A percentile compares a stretch with the other conserved stretches of the same genome.
Conservation (phyloP, 1,139 yeast species). For the Kodamaea ohmeri region DNA sequence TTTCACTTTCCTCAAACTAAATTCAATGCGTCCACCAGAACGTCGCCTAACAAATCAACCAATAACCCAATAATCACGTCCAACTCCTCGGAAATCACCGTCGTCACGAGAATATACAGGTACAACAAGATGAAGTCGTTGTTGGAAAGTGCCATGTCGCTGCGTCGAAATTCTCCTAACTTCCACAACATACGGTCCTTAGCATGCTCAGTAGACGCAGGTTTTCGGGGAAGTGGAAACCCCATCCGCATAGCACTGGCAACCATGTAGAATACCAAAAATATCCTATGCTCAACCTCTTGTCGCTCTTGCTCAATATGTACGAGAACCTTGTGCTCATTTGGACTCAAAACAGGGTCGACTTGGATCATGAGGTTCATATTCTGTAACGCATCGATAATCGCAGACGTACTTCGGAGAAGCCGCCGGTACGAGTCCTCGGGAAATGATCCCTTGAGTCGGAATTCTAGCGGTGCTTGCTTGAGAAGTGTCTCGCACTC, state of each 20-base stretch:
- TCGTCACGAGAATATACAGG: slow-evolving; percentile 70
- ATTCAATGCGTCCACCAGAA: slow-evolving; percentile 53
- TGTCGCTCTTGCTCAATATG: slow-evolving; percentile 57
- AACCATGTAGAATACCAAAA: slow-evolving; percentile 71
- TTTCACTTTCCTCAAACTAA: slow-evolving; percentile 24
- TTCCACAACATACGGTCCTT: slow-evolving; percentile 66
- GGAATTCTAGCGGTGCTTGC: slow-evolving; percentile 74
- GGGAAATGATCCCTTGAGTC: slow-evolving; percentile 76
- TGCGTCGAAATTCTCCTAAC: slow-evolving; percentile 44
- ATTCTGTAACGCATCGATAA: slow-evolving; percentile 74
- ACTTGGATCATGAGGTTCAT: slow-evolving; percentile 64
- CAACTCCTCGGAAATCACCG: slow-evolving; percentile 63
- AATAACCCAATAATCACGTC: slow-evolving; percentile 54
- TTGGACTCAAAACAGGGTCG: slow-evolving; percentile 51
- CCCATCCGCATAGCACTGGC: slow-evolving; percentile 76
- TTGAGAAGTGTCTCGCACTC: slow-evolving; percentile 60
- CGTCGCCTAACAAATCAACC: slow-evolving; percentile 60
- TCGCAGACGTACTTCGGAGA: slow-evolving; percentile 56
- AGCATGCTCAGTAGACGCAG: slow-evolving; percentile 78
- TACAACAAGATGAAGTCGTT: slow-evolving; percentile 76
- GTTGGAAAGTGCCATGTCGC: slow-evolving; percentile 36
- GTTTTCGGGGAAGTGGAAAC: slow-evolving; percentile 71
- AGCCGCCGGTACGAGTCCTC: slow-evolving; percentile 47
- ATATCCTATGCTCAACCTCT: slow-evolving; percentile 70
- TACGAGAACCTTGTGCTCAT: slow-evolving; percentile 56